phyloP scores from a whole-genome alignment of 208 protist species.

The Zelonia costaricensis region DNA sequence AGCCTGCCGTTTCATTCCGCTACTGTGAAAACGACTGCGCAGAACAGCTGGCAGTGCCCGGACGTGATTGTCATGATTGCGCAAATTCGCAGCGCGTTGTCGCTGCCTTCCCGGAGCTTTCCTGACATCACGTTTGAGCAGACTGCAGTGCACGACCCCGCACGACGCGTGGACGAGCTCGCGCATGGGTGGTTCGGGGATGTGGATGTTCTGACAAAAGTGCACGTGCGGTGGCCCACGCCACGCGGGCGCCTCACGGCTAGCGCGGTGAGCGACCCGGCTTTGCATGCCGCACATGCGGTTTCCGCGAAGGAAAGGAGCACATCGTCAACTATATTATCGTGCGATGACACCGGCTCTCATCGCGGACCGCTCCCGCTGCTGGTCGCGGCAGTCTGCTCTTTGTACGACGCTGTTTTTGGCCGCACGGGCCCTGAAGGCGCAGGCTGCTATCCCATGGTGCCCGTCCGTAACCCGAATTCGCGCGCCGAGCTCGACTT shows the following conservation, averaged over 20 bases:
- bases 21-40: not conserved
- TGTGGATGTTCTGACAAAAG: constrained; percentile 50
- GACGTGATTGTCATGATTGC: constrained; percentile 60
- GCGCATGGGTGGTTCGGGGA: constrained; percentile 39
- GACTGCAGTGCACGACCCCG: constrained; percentile 49
- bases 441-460: constrained; percentile 1
- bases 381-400: constrained; percentile 19
- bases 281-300: constrained; percentile 1
- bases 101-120: constrained; percentile 39
- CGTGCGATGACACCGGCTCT: constrained; percentile 14
- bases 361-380: constrained; percentile 19
- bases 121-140: constrained; percentile 60
- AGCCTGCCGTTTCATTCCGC: too few relatives aligned
- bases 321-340: not conserved
- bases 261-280: constrained; percentile 36
- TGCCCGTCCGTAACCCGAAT: constrained; percentile 2
- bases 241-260: constrained; percentile 5
- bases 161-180: constrained; percentile 40
- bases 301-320: not conserved
- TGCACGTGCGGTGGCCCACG: constrained; percentile 43
- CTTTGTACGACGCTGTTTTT: constrained; percentile 21
- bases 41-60: constrained; percentile 31
- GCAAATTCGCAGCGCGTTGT: constrained; percentile 31
- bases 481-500: constrained; percentile 44
- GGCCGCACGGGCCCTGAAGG: too few relatives aligned